A percentile compares a stretch with the other conserved stretches of the same genome.
phyloP scores from a whole-genome alignment of 2,329 filamentous ascomycete species.

The Aplosporella prunicola region DNA sequence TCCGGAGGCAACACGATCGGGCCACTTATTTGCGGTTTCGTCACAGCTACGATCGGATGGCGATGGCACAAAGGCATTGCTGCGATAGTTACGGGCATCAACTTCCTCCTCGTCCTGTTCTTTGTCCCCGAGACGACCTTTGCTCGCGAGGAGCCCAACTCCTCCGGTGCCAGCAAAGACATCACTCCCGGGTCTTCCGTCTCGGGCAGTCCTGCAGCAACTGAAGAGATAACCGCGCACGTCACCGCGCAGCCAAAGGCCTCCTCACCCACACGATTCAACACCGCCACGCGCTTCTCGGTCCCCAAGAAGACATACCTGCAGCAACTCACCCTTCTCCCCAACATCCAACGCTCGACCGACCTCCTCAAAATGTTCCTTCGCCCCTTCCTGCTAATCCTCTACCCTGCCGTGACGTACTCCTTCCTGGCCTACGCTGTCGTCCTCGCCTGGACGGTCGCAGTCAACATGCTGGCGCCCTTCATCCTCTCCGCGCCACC shows the following conservation, averaged over 20 bases:
- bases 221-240: background rate
- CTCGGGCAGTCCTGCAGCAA: background rate
- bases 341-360: constrained; percentile 18
- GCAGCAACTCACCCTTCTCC: constrained; percentile 24
- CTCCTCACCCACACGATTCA: too few relatives aligned
- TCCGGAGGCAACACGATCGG: constrained; percentile 33
- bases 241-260: background rate
- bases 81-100: constrained; percentile 22
- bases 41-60: constrained; percentile 32
- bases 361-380: constrained; percentile 28
- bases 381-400: constrained; percentile 28
- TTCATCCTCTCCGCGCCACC: constrained; percentile 33
- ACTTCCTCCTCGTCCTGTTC: constrained; percentile 27
- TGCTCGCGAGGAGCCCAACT: constrained; percentile 19
- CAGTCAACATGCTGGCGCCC: constrained; percentile 30
- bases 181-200: too few relatives aligned
- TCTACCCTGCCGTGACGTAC: constrained; percentile 29
- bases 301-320: constrained; percentile 24
- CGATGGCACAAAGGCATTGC: constrained; percentile 34
- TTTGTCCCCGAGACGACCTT: constrained; percentile 31
- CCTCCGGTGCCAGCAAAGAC: background rate
- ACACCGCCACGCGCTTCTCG: background rate
- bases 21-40: constrained; percentile 31
- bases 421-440: constrained; percentile 30
- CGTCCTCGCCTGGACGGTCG: constrained; percentile 28